phyloP scores from a whole-genome alignment of 805 yeast genomes.

The Groenewaldozyma salmanticensis region DNA sequence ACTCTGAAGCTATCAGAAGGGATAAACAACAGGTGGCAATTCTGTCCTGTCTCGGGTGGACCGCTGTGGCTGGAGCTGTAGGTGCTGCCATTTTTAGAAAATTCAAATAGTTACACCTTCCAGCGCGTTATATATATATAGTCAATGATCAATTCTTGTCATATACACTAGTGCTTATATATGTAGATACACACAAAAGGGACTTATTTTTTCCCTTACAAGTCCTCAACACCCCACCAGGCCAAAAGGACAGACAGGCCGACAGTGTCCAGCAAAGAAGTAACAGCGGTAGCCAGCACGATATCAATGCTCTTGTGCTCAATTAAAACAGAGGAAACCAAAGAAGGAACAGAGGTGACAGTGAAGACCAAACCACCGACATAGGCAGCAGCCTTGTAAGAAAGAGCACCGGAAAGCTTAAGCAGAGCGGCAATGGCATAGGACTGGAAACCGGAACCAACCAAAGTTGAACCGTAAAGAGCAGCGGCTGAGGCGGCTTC shows the following conservation, averaged over 20 bases:
- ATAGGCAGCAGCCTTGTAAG: slow-evolving; percentile 31
- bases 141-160: no score
- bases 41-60: no score
- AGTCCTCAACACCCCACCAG: slow-evolving; percentile 27
- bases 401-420: slow-evolving; percentile 29
- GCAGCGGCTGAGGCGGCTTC: slow-evolving; percentile 31
- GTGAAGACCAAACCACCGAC: slow-evolving; percentile 31
- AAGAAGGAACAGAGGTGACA: slow-evolving; percentile 27
- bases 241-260: slow-evolving; percentile 31
- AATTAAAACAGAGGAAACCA: slow-evolving; percentile 26
- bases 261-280: slow-evolving; percentile 32
- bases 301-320: slow-evolving; percentile 29
- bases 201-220: no score
- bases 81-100: no score
- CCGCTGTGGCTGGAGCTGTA: no score
- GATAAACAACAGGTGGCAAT: slow-evolving; percentile 47
- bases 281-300: slow-evolving; percentile 24
- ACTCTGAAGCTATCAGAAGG: slow-evolving; percentile 52
- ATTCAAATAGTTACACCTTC: no score
- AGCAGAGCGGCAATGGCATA: slow-evolving; percentile 33
- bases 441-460: slow-evolving; percentile 30
- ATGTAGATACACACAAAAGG: no score
- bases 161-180: no score
- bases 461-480: slow-evolving; percentile 26
- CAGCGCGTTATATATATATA: no score